Evolutionary conservation across 73 alveolate genomes (phyloP), one percentile per base, ranked within the genome.

Genomic region (Stentor coeruleus): DNA sequence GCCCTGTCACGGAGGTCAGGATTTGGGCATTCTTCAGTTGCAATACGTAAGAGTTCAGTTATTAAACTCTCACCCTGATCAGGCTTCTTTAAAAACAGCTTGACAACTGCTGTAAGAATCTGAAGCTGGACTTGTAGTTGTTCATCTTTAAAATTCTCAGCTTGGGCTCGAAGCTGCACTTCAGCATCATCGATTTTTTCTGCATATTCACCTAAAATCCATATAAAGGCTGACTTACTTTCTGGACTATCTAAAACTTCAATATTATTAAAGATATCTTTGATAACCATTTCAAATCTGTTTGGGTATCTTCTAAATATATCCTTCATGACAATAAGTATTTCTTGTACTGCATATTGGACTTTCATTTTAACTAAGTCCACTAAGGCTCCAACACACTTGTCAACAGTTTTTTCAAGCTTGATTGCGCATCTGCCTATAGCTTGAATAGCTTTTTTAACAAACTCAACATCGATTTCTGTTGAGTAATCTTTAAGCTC

Each of bases 1-100:
- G 99, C 99, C 89, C 99, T 90, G 84, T 98, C 99, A 59, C 99
- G 92, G 39, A 98, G 88, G 93, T 98, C 99, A 3, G 99, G 99
- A 88, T 98, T 97, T 79, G 89, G 95, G 82, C 96, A 87, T 82
- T 96, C 98, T 85, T 88, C 96, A 40, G 99, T 20, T 72, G 41
- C 39, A 6, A 91, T 83, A 83, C 91, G 92, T 73, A 93, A 84
- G 30, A 93, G 92, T 38, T 81, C 88, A 30, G 87, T 84, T 72
- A 95, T 90, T 76, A 95, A 81, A 39, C 90, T 94, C 86, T 95
- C 96, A 91, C 98, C 87, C 77, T 93, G 86, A 76, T 88, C 90
- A 82, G 95, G 98, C 86, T 94, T 91, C 91, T 97, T 95, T 36
- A 98, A 85, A 87, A 95, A 97, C 6, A 98, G 91, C 87, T 98